Percentiles rank a stretch among this genome's conserved stretches.
Conservation (phyloP, 148 eudicot species). For the Rheum nobile region DNA sequence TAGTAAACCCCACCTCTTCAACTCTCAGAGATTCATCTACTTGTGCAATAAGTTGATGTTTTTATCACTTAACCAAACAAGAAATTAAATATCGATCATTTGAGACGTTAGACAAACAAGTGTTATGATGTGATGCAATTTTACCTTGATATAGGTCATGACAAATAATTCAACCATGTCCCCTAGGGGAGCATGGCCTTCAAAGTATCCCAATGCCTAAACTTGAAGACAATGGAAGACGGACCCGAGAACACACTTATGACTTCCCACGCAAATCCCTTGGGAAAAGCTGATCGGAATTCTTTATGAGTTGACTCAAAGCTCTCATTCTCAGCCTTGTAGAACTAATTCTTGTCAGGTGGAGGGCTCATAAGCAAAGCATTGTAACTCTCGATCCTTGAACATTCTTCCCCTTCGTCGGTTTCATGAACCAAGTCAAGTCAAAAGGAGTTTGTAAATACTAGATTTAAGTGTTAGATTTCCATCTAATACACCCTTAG, state of each 20-base stretch:
- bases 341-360: conserved; percentile 47
- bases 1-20: conserved; percentile 67
- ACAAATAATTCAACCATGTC: conserved; percentile 68
- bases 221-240: conserved; percentile 63
- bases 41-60: no score
- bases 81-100: no score
- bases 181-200: conserved; percentile 75
- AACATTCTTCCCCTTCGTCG: conserved; percentile 63
- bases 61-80: no score
- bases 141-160: conserved; percentile 63
- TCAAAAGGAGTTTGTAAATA: no score
- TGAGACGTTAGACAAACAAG: no score
- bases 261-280: conserved; percentile 91
- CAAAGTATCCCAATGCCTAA: conserved; percentile 90
- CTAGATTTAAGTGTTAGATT: no score
- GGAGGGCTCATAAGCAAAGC: conserved; percentile 51
- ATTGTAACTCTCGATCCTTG: conserved; percentile 61
- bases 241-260: conserved; percentile 58
- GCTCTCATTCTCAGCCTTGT: conserved; percentile 68
- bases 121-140: no score
- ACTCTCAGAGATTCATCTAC: conserved; percentile 52
- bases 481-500: no score
- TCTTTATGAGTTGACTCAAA: conserved; percentile 73
- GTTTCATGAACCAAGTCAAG: no score
- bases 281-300: conserved; percentile 62